Evolutionary conservation across 148 eudicot species (phyloP).

Genomic region (Chenopodium album): DNA sequence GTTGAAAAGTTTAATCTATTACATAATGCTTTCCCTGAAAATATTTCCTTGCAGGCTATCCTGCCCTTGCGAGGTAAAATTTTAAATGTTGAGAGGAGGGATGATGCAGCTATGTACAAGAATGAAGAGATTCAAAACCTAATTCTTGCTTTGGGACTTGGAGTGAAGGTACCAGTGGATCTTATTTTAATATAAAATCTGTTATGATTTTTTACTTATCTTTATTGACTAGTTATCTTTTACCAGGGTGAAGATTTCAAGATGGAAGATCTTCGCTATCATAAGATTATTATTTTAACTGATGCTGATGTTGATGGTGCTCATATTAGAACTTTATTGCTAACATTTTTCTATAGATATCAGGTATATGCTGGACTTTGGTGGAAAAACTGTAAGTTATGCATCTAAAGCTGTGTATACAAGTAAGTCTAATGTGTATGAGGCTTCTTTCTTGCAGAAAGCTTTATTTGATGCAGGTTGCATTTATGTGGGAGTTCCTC

Average conservation of each 20-base stretch:
- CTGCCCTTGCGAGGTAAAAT: constrained; percentile 97
- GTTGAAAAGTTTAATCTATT: not conserved
- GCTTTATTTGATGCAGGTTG: constrained; percentile 89
- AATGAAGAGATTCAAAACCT: constrained; percentile 94
- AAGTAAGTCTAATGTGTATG: not conserved
- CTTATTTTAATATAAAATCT: not conserved
- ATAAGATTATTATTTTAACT: constrained; percentile 91
- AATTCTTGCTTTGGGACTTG: constrained; percentile 88
- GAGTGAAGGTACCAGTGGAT: constrained; percentile 70
- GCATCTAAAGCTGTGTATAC: not conserved
- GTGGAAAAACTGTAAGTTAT: not conserved
- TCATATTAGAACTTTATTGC: constrained; percentile 79
- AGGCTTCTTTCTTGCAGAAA: constrained; percentile 56
- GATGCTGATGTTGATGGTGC: constrained; percentile 99
- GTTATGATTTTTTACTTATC: not conserved
- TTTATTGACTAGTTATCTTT: constrained; percentile 23
- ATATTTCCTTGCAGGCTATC: constrained; percentile 64
- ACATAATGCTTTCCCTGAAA: constrained; percentile 1
- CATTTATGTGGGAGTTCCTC: constrained; percentile 98
- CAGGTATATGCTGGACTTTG: constrained; percentile 50
- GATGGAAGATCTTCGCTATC: constrained; percentile 85
- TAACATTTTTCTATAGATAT: constrained; percentile 95
- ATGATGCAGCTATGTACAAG: constrained; percentile 97
- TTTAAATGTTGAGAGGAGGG: constrained; percentile 83
- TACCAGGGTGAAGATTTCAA: constrained; percentile 93